phyloP scores from a whole-genome alignment of 805 yeast genomes.

The Candida suzukii region DNA sequence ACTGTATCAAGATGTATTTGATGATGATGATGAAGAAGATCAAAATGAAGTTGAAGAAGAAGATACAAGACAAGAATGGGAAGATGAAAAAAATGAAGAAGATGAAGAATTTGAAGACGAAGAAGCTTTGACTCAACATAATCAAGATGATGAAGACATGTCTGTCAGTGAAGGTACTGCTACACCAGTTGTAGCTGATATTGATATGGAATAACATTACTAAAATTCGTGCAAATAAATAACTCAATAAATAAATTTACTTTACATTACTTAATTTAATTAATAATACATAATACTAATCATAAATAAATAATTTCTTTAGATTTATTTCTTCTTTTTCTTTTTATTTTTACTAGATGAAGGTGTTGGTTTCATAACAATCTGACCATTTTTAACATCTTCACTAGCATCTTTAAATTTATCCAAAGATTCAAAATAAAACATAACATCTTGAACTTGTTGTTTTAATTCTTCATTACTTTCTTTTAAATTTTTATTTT shows the following conservation, averaged over 20 bases:
- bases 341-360: slow-evolving; percentile 4
- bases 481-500: slow-evolving; percentile 26
- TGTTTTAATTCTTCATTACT: slow-evolving; percentile 48
- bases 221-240: slow-evolving; percentile 12
- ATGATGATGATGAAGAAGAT: slow-evolving; percentile 29
- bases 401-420: slow-evolving; percentile 66
- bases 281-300: not conserved
- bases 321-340: slow-evolving; percentile 5
- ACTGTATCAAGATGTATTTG: slow-evolving; percentile 28
- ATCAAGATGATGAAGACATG: slow-evolving; percentile 18
- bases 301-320: not conserved
- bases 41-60: slow-evolving; percentile 16
- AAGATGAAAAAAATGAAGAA: slow-evolving; percentile 29
- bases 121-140: slow-evolving; percentile 30
- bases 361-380: slow-evolving; percentile 33
- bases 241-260: not conserved
- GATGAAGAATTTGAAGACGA: slow-evolving; percentile 38
- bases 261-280: not conserved
- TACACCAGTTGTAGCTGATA: slow-evolving; percentile 28
- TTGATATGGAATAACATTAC: slow-evolving; percentile 23
- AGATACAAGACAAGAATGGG: slow-evolving; percentile 8
- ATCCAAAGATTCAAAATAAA: slow-evolving; percentile 64
- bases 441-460: slow-evolving; percentile 74
- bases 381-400: slow-evolving; percentile 65
- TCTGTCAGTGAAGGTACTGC: slow-evolving; percentile 8